Evolutionary conservation across 2,329 filamentous ascomycete genomes (phyloP).

Genomic region (Rhynchosporium graminicola): DNA sequence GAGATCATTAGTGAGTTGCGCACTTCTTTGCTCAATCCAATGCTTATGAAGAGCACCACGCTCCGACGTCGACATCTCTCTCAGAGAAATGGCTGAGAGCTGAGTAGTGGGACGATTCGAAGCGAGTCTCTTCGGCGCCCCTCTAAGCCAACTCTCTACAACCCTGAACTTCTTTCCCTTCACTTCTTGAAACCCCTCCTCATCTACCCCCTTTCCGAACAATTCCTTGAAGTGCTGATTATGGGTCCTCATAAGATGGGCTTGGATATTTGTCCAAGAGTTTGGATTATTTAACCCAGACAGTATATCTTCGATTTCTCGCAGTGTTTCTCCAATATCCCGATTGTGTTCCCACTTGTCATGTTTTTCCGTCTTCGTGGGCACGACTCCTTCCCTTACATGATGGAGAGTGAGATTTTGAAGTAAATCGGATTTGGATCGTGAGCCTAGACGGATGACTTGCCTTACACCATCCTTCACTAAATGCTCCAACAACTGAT

Average conservation of each 20-base stretch:
- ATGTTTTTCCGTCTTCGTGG: conserved; percentile 32
- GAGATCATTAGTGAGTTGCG: conserved; percentile 29
- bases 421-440: conserved; percentile 34
- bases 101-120: conserved; percentile 28
- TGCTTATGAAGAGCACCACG: conserved; percentile 26
- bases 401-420: conserved; percentile 29
- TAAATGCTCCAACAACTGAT: conserved; percentile 39
- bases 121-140: conserved; percentile 29
- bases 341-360: conserved; percentile 30
- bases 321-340: conserved; percentile 26
- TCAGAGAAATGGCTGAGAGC: conserved; percentile 27
- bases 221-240: conserved; percentile 27
- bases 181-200: conserved; percentile 30
- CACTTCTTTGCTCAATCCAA: conserved; percentile 26
- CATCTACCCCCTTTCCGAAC: conserved; percentile 29
- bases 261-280: conserved; percentile 30
- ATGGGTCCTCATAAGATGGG: conserved; percentile 27
- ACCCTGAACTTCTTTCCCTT: conserved; percentile 29
- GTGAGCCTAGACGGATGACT: conserved; percentile 33
- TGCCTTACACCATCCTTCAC: conserved; percentile 32
- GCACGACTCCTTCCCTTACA: conserved; percentile 22
- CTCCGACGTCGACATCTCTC: conserved; percentile 28
- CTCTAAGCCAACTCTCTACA: conserved; percentile 32
- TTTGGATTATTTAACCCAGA: conserved; percentile 30
- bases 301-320: conserved; percentile 29